These are phyloP conservation scores for Euryodendron excelsum DNA, from an alignment of 148 eudicot genomes.

Conservation along the genomic window DNA sequence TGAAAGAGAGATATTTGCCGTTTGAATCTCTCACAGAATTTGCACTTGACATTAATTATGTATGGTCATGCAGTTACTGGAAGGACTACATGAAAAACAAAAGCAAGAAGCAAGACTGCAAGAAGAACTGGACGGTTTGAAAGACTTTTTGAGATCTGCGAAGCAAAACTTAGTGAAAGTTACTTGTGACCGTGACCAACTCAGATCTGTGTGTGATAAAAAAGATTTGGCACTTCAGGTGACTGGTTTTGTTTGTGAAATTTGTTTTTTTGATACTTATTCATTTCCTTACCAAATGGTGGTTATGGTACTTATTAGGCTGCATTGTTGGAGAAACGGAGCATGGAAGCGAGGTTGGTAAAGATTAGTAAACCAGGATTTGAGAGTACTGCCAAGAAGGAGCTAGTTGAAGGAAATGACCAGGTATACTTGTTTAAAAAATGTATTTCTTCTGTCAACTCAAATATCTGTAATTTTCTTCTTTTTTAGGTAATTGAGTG, in stretches of 20 bases:
- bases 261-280: background rate
- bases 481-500: background rate
- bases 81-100: conserved; percentile 68
- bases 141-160: conserved; percentile 46
- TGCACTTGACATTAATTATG: conserved; percentile 4
- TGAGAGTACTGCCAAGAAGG: conserved; percentile 56
- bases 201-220: conserved; percentile 57
- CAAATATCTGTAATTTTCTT: background rate
- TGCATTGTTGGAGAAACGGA: conserved; percentile 62
- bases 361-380: conserved; percentile 44
- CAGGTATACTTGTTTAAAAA: conserved; percentile 41
- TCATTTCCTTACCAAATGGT: background rate
- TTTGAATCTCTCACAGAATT: background rate
- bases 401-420: conserved; percentile 59
- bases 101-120: conserved; percentile 49
- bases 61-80: conserved; percentile 52
- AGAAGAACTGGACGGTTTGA: conserved; percentile 65
- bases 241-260: background rate
- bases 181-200: conserved; percentile 44
- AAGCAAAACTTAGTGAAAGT: conserved; percentile 54
- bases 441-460: background rate
- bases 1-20: conserved; percentile 8
- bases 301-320: conserved; percentile 37
- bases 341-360: conserved; percentile 53
- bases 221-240: conserved; percentile 82